A percentile compares a stretch with the other conserved stretches of the same genome.
These are phyloP conservation scores for Corylus avellana DNA, from an alignment of 306 rosid genomes.

Conservation along the genomic window DNA sequence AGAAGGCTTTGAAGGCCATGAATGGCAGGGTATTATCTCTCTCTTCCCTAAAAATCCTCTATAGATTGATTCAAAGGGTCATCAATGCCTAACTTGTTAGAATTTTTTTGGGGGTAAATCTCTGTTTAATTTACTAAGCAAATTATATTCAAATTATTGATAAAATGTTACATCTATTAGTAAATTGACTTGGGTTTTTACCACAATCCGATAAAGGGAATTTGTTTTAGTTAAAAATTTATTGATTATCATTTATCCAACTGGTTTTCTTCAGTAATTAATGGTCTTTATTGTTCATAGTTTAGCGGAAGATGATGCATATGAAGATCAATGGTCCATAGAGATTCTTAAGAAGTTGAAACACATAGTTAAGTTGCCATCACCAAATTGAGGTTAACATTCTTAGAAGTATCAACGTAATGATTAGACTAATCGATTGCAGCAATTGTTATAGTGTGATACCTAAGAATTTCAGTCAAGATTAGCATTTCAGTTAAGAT, in stretches of 20 bases:
- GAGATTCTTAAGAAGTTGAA: not conserved
- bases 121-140: not conserved
- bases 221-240: not conserved
- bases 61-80: not conserved
- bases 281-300: not conserved
- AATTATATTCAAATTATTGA: not conserved
- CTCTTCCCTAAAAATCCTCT: not conserved
- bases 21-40: constrained; percentile 70
- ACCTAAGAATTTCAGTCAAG: not conserved
- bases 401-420: not conserved
- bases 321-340: not conserved
- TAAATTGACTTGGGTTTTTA: not conserved
- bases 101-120: not conserved
- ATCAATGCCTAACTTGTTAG: not conserved
- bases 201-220: not conserved
- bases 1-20: constrained; percentile 69
- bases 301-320: not conserved
- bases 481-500: not conserved
- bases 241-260: not conserved
- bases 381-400: not conserved
- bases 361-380: not conserved
- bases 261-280: not conserved
- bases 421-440: not conserved
- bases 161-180: not conserved
- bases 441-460: not conserved